Evolutionary conservation across 2,329 filamentous ascomycete species (phyloP), one percentile per base, ranked within the genome.

Genomic region (Cadophora malorum): DNA sequence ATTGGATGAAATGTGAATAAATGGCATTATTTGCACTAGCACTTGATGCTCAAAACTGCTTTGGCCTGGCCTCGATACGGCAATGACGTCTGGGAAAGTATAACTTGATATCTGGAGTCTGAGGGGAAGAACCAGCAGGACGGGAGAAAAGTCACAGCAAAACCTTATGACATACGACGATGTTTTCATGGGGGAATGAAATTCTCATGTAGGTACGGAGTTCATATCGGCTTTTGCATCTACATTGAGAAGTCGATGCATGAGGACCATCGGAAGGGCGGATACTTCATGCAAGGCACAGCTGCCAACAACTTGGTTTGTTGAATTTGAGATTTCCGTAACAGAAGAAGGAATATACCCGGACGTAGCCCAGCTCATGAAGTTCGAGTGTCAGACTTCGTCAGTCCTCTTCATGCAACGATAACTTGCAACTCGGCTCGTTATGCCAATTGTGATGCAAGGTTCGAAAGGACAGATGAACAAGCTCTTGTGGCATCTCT

Each of bases 251-350:
- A 52, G 14, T 53, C n/a, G 50, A 64, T 56, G 63, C 63, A 64
- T 64, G 63, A 64, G 23, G 50, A 41, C 14, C 14, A 19, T 25
- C 61, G 61, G 47, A 53, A 28, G 23, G 35, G 58, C 50, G 50
- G 50, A 64, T 12, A 64, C 33, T 58, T 58, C 63, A 64, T 64
- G 63, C 63, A 64, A 64, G 63, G 63, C 52, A 64, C 63, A 64
- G 61, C 35, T 38, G 47, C 61, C 28, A 23, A 38, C 47, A 28
- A 7, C 9, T 4, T 14, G 21, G 25, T 6, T 12, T 12, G 10
- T 6, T 33, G 45, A 62, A 35, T 19, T 49, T 28, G 14, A 50
- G 16, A 33, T 50, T 33, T 50, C 58, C 25, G 33, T 5, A 19
- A 16, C 41, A 28, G 28, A 3, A 31, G 16, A 21, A 63, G 38